Base-by-base conservation (phyloP, 2,329 filamentous ascomycete species). In the Calonectria honghensis region DNA sequence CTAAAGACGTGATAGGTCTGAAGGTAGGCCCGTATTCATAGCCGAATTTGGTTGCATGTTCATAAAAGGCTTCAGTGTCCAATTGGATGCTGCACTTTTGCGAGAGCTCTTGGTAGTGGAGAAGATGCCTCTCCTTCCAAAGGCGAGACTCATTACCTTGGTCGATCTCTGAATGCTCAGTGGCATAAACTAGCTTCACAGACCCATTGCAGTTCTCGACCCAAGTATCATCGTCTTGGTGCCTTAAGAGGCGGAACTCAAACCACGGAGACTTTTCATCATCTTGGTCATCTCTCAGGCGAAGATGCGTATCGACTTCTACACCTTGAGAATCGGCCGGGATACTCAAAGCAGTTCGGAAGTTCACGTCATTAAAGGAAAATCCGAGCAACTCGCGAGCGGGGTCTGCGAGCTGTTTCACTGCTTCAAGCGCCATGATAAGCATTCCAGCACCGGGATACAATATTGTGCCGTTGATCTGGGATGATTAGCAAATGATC, bases 381-480 rank as follows among this genome's bases (percentile, higher is more conserved):
- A 59, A 59, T 13, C 52, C 52, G 18, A 37, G 4, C 20, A 59
- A n/a, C n/a, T 59, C 31, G 18, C 52, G 31, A n/a, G 31, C 13
- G 2, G 52, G 31, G 31, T 59, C 52, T 59, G 52, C 31, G 2
- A 59, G 31, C 20, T 59, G 52, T 18, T 59, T 59, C 4, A 24
- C 52, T 4, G 65, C 65, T 35, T 73, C 71, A 20, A 73, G 54
- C 2, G 65, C 71, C 54, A 69, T 54, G 27, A 24, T 27, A 6
- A 69, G 52, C 27, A 54, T 57, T 10, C 71, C 66, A n/a, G 54
- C 54, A 13, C 31, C 57, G 10, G 71, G 71, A 35, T 57, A 64
- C 16, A 73, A 2, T 5, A 69, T 48, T 6, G 51, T 45, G 18
- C 24, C 27, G 3, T 73, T 16, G 6, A 73, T 39, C 24, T 50